Evolutionary conservation across 2,329 filamentous ascomycete species (phyloP), one percentile per base, ranked within the genome.

Genomic region (Aspergillus luchuensis): DNA sequence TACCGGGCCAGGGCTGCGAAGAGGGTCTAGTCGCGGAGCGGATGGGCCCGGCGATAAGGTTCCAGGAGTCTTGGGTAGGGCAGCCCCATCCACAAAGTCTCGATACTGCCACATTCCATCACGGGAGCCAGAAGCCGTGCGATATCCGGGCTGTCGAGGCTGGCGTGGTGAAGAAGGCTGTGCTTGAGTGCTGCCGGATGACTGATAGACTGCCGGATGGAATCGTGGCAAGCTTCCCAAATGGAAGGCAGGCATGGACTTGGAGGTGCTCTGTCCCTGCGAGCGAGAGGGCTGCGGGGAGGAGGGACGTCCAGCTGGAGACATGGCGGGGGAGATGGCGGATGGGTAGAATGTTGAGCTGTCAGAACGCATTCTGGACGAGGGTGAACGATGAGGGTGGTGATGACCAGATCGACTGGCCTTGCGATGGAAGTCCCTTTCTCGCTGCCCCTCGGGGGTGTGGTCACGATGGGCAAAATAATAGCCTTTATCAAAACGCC

Each of bases 1-100:
- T 38, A 81, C 79, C 0, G 78, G 78, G 2, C 79, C 79, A 1
- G 79, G 79, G 55, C 79, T 81, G 38, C 74, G 73, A 10, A 80
- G 70, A 19, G 79, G 79, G 50, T 79, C 77, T 15, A 81, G 66
- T 5, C 78, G 76, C 7, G 79, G 79, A 15, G 78, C 77, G 10
- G 76, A 74, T n/a, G 79, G 79, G 47, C 67, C 75, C 68, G 67
- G 69, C 47, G 63, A 69, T 30, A 60, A 66, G 57, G 51, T 67
- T 62, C 49, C 70, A 64, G 49, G 72, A 54, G 59, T 68, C 47
- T 73, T 72, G 0, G 74, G 69, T 7, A 75, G 57, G 25, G 71
- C 65, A 15, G 72, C 66, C 11, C 73, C 70, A 11, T 79, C 76
- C 10, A 79, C 67, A 19, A 79, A 67, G n/a, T 81, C 78, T 5